phyloP scores from a whole-genome alignment of 805 yeast genomes.

The Monosporozyma solicola region DNA sequence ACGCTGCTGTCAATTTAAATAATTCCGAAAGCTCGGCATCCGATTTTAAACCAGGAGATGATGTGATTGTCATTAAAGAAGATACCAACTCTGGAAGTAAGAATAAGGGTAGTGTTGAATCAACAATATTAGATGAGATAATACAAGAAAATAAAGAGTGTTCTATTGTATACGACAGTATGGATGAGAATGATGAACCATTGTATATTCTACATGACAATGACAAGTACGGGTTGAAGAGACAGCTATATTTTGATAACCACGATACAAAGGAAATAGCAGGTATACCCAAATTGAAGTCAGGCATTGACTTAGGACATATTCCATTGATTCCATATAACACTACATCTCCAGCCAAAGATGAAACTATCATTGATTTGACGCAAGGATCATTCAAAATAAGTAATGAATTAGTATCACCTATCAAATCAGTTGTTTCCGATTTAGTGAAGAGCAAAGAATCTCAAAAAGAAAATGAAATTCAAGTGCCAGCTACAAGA shows the following conservation, averaged over 20 bases:
- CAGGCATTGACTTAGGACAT: background rate
- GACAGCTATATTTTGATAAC: background rate
- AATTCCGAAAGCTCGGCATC: background rate
- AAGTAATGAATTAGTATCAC: slow-evolving; percentile 23
- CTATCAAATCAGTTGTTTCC: slow-evolving; percentile 12
- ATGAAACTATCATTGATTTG: slow-evolving; percentile 4
- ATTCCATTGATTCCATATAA: background rate
- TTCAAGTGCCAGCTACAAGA: slow-evolving; percentile 30
- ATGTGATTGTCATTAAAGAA: background rate
- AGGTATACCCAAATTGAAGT: background rate
- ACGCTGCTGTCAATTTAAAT: background rate
- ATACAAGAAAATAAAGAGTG: background rate
- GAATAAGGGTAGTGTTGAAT: too few relatives aligned
- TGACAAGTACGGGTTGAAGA: background rate
- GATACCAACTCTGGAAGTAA: background rate
- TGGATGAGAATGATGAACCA: background rate
- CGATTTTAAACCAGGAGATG: background rate
- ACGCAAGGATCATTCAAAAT: slow-evolving; percentile 26
- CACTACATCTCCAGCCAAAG: background rate
- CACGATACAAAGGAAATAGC: background rate
- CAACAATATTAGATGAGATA: background rate
- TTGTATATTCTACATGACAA: background rate
- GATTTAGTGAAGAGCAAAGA: background rate
- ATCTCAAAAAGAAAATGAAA: background rate
- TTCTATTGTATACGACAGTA: background rate